phyloP scores from a whole-genome alignment of 805 yeast genomes.

The Metschnikowia drakensbergensis region DNA sequence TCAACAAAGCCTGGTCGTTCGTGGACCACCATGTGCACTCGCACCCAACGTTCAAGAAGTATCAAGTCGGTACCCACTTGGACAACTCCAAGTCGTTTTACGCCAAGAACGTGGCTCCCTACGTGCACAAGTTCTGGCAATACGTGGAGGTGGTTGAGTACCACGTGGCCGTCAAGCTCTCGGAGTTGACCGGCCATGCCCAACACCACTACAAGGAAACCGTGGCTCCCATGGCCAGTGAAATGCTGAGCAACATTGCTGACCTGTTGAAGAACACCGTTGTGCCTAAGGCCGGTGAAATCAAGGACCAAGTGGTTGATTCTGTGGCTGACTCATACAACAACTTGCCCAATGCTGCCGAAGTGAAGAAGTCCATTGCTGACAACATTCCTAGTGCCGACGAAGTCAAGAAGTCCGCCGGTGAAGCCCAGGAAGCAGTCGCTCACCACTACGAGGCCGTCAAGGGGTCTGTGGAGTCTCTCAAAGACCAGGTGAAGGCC shows the following conservation, averaged over 20 bases:
- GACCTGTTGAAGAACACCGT: slow-evolving; percentile 20
- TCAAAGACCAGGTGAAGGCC: slow-evolving; percentile 15
- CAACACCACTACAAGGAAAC: slow-evolving; percentile 20
- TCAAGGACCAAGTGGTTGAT: slow-evolving; percentile 10
- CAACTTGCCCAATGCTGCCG: slow-evolving; percentile 4
- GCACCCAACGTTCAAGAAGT: slow-evolving; percentile 32
- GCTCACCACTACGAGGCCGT: slow-evolving; percentile 5
- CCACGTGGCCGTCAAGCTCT: slow-evolving; percentile 27
- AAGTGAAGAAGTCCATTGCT: slow-evolving; percentile 3
- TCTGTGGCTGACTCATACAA: slow-evolving; percentile 4
- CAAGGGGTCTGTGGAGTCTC: slow-evolving; percentile 11
- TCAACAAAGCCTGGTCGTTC: slow-evolving; percentile 23
- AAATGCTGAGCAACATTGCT: slow-evolving; percentile 10
- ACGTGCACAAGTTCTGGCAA: slow-evolving; percentile 30
- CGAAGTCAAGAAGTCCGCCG: slow-evolving; percentile 9
- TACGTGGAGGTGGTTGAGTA: slow-evolving; percentile 33
- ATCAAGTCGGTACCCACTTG: slow-evolving; percentile 29
- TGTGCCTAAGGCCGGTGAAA: slow-evolving; percentile 16
- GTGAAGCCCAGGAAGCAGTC: slow-evolving; percentile 5
- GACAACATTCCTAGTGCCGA: slow-evolving; percentile 2
- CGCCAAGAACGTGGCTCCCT: slow-evolving; percentile 28
- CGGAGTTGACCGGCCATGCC: slow-evolving; percentile 14
- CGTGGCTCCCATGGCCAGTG: slow-evolving; percentile 19
- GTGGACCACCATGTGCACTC: slow-evolving; percentile 38
- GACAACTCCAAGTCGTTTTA: slow-evolving; percentile 21